Conservation (phyloP, 1,284 basidiomycete genomes). For the Butyriboletus appendiculatus region DNA sequence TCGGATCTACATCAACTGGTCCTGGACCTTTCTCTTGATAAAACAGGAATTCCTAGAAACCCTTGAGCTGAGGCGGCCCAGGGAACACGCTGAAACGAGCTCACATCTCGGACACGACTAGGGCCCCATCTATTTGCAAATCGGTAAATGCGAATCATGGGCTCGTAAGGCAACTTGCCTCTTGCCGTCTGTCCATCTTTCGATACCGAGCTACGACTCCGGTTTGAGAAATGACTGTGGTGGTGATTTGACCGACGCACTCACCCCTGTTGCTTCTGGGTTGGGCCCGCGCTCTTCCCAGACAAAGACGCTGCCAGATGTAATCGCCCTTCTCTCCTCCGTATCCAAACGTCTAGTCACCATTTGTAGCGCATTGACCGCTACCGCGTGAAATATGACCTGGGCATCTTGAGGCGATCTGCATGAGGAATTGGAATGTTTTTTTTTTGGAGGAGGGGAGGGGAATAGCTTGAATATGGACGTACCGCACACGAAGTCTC, state of each 20-base stretch:
- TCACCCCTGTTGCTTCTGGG: constrained; percentile 64
- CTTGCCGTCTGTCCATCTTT: constrained; percentile 81
- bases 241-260: constrained; percentile 21
- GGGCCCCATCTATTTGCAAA: constrained; percentile 60
- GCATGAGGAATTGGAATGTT: constrained; percentile 38
- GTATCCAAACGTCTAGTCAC: constrained; percentile 74
- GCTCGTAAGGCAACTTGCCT: constrained; percentile 39
- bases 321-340: constrained; percentile 62
- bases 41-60: constrained; percentile 67
- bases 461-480: constrained; percentile 19
- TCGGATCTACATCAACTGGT: constrained; percentile 43
- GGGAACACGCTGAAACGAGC: constrained; percentile 23
- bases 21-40: constrained; percentile 65
- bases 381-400: constrained; percentile 75
- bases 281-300: constrained; percentile 81
- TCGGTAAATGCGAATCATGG: constrained; percentile 30
- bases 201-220: constrained; percentile 60
- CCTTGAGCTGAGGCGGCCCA: constrained; percentile 6
- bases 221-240: constrained; percentile 6
- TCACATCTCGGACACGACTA: constrained; percentile 72
- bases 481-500: constrained; percentile 37
- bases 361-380: constrained; percentile 60
- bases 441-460: neutral
- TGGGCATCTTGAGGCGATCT: constrained; percentile 67
- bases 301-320: constrained; percentile 74